Evolutionary conservation across 2,329 filamentous ascomycete genomes (phyloP).

Genomic region (Colletotrichum sp.): DNA sequence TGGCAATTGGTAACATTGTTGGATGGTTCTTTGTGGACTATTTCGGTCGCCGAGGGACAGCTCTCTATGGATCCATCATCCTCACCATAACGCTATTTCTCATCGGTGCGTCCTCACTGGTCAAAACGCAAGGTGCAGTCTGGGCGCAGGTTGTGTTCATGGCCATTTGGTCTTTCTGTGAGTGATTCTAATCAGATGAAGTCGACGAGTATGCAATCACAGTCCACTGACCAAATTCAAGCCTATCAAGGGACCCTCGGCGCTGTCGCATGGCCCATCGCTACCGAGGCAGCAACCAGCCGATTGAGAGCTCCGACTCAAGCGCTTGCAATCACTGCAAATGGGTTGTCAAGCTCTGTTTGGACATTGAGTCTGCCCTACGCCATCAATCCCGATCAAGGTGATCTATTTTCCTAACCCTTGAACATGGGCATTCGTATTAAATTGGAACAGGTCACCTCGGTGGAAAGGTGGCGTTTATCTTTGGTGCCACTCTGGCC

Average conservation of each 20-base stretch:
- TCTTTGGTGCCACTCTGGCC: slow-evolving; percentile 24
- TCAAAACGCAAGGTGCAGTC: not conserved
- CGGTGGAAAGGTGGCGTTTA: not conserved
- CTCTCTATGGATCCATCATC: not conserved
- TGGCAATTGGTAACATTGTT: not conserved
- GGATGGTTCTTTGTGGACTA: not conserved
- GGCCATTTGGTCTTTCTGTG: not conserved
- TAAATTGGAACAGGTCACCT: not conserved
- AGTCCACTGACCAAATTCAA: slow-evolving; percentile 10
- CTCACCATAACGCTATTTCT: not conserved
- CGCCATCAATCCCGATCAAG: not conserved
- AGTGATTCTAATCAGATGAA: not conserved
- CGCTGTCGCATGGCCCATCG: not conserved
- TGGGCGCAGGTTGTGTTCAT: not conserved
- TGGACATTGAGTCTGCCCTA: not conserved
- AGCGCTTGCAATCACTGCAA: not conserved
- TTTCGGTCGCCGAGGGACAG: not conserved
- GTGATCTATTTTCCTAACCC: not conserved
- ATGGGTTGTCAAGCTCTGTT: not conserved
- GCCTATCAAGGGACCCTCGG: not conserved
- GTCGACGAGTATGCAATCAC: not conserved
- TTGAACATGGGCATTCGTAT: not conserved
- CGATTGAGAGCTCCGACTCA: slow-evolving; percentile 26
- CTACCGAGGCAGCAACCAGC: not conserved
- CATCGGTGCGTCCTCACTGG: not conserved